Percentiles rank a stretch among this genome's conserved stretches.
Evolutionary conservation across 257 asterid species (phyloP).

Genomic region (Paraleonurus japonicus): DNA sequence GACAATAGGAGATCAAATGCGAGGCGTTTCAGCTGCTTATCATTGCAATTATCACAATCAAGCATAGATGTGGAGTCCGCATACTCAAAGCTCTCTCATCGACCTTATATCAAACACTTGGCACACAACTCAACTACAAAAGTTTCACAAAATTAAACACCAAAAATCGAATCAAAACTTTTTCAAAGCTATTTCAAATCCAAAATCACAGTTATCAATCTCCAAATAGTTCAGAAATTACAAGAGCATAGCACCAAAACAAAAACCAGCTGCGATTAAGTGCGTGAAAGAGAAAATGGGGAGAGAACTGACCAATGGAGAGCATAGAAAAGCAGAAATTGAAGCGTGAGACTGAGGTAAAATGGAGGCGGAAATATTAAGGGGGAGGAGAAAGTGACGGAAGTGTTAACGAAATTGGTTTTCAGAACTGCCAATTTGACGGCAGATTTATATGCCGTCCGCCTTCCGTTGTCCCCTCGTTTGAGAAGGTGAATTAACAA

Average conservation of each 20-base stretch:
- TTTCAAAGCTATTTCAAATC: slow-evolving; percentile 6
- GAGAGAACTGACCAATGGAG: slow-evolving; percentile 30
- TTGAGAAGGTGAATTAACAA: background rate
- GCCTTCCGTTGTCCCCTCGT: slow-evolving; percentile 19
- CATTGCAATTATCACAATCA: slow-evolving; percentile 19
- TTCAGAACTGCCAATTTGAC: slow-evolving; percentile 31
- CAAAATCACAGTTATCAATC: slow-evolving; percentile 20
- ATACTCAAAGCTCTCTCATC: slow-evolving; percentile 21
- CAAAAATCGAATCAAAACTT: slow-evolving; percentile 16
- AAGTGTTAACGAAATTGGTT: slow-evolving; percentile 27
- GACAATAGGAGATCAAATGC: background rate
- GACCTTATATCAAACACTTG: slow-evolving; percentile 30
- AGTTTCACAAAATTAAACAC: slow-evolving; percentile 11
- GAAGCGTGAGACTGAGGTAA: slow-evolving; percentile 27
- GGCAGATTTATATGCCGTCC: slow-evolving; percentile 37
- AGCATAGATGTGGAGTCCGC: slow-evolving; percentile 19
- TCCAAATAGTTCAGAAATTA: slow-evolving; percentile 19
- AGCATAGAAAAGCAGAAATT: slow-evolving; percentile 18
- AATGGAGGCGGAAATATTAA: slow-evolving; percentile 47
- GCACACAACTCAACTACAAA: slow-evolving; percentile 17
- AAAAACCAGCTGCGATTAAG: background rate
- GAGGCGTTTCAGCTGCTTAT: slow-evolving; percentile 21
- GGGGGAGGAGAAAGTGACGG: slow-evolving; percentile 34
- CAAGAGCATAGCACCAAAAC: background rate
- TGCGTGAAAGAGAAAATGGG: slow-evolving; percentile 14